Base-by-base conservation (phyloP, 1,284 basidiomycete genomes). In the Xerocomus cyaneibrunnescens region DNA sequence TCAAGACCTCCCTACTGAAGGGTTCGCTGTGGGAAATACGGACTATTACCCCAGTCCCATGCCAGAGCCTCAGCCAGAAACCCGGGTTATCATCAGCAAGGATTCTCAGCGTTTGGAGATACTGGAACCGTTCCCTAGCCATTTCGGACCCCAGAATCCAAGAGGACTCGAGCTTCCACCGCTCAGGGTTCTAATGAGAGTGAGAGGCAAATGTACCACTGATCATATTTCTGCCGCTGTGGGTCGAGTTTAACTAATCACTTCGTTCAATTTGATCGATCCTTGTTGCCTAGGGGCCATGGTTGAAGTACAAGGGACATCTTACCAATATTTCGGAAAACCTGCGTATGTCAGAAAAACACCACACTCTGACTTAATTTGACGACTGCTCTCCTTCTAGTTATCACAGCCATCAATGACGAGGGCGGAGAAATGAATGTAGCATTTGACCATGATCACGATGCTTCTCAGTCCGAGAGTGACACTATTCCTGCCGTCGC, bases 291-390 rank as follows among this genome's bases (percentile, higher is more conserved):
- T n/a, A 90, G 88, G 94, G 94, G 2, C 90, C 93, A 35, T 99
- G 97, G 97, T 76, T 99, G 59, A 98, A 98, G 77, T 99, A 97
- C 78, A 99, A 94, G 69, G 91, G 95, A 0, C 95, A 99, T 73
- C 76, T 99, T 37, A 89, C 87, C 38, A 98, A 98, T 71, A 94
- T 98, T 55, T 94, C 95, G 1, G 94, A 98, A 72, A 99, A 99
- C 73, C 85, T 97, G 13, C 73, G 90, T 92, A 66, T 66, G 88
- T 79, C 19, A 41, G 10, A 16, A 52, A 38, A 41, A 45, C 14
- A 39, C n/a, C 41, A 45, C 30, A 31, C 45, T 46, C 38, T 16
- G 17, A 54, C 38, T 51, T 9, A 72, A 76, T 50, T 72, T 79
- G 55, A 32, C 14, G 30, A 81, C 74, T 54, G 72, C 9, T 69